Percentiles rank a stretch among this genome's conserved stretches.
Evolutionary conservation across 2,329 filamentous ascomycete genomes (phyloP).

Genomic region (Colletotrichum tofieldiae): DNA sequence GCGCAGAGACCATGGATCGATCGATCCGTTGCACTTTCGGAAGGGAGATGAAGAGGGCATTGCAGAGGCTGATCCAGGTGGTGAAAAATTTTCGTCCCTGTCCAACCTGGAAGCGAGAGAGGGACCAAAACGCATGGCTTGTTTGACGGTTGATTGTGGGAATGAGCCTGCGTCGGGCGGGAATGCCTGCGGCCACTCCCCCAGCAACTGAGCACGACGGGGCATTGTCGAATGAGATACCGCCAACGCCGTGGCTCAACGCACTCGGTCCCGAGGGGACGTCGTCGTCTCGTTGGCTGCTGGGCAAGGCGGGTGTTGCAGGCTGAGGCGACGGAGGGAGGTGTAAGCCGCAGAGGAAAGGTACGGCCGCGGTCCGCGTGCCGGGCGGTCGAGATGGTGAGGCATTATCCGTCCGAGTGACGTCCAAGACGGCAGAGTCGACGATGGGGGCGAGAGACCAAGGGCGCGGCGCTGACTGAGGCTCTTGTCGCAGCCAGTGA

Average conservation of each 20-base stretch:
- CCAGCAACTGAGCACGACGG: neutral
- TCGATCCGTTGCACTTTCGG: slow-evolving; percentile 24
- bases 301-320: slow-evolving; percentile 1
- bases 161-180: slow-evolving; percentile 2
- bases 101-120: slow-evolving; percentile 9
- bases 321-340: neutral
- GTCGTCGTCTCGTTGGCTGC: neutral
- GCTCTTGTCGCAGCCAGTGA: slow-evolving; percentile 12
- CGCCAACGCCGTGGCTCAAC: slow-evolving; percentile 18
- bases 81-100: slow-evolving; percentile 3
- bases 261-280: slow-evolving; percentile 11
- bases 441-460: slow-evolving; percentile 1
- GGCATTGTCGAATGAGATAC: slow-evolving; percentile 8
- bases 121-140: slow-evolving; percentile 33
- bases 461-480: slow-evolving; percentile 22
- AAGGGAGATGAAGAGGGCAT: slow-evolving; percentile 12
- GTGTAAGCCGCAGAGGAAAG: slow-evolving; percentile 16
- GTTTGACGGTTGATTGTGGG: slow-evolving; percentile 30
- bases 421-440: neutral
- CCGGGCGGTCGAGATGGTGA: slow-evolving; percentile 1
- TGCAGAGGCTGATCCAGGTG: slow-evolving; percentile 18
- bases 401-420: slow-evolving; percentile 17
- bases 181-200: slow-evolving; percentile 24
- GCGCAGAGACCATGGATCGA: slow-evolving; percentile 27
- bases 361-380: neutral